Base-by-base conservation (phyloP, 2,329 filamentous ascomycete genomes). In the Ophiostoma triangulosporum region DNA sequence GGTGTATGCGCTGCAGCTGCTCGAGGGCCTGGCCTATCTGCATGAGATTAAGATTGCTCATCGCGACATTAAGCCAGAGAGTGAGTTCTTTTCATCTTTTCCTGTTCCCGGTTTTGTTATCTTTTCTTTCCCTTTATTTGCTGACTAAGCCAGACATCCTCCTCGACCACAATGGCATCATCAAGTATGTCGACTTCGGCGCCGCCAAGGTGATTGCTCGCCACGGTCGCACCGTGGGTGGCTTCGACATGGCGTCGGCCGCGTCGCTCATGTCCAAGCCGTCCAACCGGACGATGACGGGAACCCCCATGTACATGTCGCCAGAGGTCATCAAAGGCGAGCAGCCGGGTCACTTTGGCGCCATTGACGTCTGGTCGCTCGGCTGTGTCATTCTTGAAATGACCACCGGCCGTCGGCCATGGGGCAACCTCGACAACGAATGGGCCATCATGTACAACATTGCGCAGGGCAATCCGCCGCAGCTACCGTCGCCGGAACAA, bases 381-480 rank as follows among this genome's bases (percentile, higher is more conserved):
- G 91, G 93, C 52, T 98, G 93, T 65, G 93, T 98, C 35, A 88
- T 98, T 59, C 78, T 96, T 40, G 93, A 98, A 68, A 97, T 98
- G 91, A 88, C 88, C 3, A 98, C 93, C 0, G 93, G 93, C 20
- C 81, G 89, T 57, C 82, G 91, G 15, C 93, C 93, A 1, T 98
- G 93, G 93, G 88, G 89, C 26, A 88, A 84, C 59, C 81, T 97
- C 48, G 93, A 98, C 71, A 98, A 98, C 65, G 93, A 98, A 68
- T 98, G 90, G 89, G 93, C 93, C 40, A 97, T 98, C 71, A 98
- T 98, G 93, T 98, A 96, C 76, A 97, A 97, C 72, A 98, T 98
- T 64, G 93, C 93, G 1, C 91, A 95, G 65, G 93, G 93, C 59
- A 95, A 96, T 62, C 86, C 89, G 49, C 93, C 93, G 6, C 84